Conservation (phyloP, 129 eudicot species). For the Flaveria ramosissima region DNA sequence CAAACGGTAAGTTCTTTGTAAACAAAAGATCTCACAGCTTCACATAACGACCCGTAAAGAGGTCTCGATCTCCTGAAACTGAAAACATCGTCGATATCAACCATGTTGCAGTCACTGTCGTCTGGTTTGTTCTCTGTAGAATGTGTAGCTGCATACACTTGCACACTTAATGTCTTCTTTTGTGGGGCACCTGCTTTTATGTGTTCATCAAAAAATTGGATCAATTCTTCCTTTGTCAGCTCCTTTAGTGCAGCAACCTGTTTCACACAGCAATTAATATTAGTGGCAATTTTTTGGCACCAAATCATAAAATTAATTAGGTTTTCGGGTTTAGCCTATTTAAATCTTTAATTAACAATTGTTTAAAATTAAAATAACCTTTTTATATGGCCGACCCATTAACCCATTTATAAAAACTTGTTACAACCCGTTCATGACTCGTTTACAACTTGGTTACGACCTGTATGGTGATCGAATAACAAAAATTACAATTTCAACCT, state of each 20-base stretch:
- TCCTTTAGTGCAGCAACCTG: constrained; percentile 83
- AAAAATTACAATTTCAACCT: not conserved
- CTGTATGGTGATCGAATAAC: not conserved
- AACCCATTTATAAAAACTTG: no score
- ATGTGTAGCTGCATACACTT: constrained; percentile 66
- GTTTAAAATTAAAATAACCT: not conserved
- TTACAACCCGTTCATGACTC: not conserved
- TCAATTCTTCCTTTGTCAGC: constrained; percentile 61
- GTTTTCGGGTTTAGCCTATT: not conserved
- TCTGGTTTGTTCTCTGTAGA: constrained; percentile 56
- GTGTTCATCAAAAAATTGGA: constrained; percentile 72
- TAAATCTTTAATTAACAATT: not conserved
- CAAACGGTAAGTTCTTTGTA: not conserved
- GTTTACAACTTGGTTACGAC: not conserved
- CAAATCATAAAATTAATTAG: not conserved
- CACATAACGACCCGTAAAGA: constrained; percentile 72
- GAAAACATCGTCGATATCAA: constrained; percentile 66
- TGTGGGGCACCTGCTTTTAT: constrained; percentile 72
- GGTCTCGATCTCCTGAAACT: constrained; percentile 82
- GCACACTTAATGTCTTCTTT: constrained; percentile 72
- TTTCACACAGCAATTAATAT: constrained; percentile 22
- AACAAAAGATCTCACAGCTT: constrained; percentile 52
- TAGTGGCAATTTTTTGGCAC: not conserved
- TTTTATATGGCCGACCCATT: no score
- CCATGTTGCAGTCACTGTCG: constrained; percentile 27